Conservation (phyloP, 192 early-diverging fungal species). For the Podila minutissima region DNA sequence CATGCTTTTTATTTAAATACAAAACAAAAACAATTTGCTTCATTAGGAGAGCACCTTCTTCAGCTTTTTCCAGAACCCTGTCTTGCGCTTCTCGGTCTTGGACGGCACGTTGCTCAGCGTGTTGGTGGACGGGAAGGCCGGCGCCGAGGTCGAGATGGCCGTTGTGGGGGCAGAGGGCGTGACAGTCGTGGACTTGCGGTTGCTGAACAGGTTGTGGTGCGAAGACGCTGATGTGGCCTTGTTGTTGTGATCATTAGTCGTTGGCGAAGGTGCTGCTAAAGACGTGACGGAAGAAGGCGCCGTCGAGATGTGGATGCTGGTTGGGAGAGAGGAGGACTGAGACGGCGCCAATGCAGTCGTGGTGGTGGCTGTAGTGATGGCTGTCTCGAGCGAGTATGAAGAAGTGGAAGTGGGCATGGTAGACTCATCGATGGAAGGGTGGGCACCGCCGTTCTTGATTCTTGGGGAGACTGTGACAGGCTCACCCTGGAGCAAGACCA, state of each 20-base stretch:
- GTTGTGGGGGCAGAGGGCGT: background rate
- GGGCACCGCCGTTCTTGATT: background rate
- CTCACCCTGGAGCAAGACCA: slow-evolving; percentile 2
- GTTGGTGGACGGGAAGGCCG: background rate
- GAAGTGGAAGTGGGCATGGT: background rate
- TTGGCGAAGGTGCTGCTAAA: background rate
- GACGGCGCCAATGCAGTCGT: background rate
- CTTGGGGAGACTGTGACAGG: slow-evolving; percentile 4
- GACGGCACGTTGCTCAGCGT: background rate
- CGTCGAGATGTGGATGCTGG: background rate
- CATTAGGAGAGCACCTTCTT: slow-evolving; percentile 5
- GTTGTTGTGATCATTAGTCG: background rate
- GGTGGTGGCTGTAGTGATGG: background rate
- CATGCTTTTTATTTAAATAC: background rate
- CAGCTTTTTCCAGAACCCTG: slow-evolving; percentile 3
- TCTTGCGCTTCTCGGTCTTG: background rate
- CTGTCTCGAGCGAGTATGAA: background rate
- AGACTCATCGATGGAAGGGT: background rate
- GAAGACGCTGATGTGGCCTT: background rate
- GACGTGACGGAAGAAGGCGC: background rate
- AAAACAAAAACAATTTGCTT: too few species aligned
- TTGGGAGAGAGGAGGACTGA: background rate
- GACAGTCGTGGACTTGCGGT: background rate
- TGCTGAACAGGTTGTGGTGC: background rate
- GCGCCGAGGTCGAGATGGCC: slow-evolving; percentile 3